Conservation (phyloP, 148 eudicot species). For the Spergularia bocconei region DNA sequence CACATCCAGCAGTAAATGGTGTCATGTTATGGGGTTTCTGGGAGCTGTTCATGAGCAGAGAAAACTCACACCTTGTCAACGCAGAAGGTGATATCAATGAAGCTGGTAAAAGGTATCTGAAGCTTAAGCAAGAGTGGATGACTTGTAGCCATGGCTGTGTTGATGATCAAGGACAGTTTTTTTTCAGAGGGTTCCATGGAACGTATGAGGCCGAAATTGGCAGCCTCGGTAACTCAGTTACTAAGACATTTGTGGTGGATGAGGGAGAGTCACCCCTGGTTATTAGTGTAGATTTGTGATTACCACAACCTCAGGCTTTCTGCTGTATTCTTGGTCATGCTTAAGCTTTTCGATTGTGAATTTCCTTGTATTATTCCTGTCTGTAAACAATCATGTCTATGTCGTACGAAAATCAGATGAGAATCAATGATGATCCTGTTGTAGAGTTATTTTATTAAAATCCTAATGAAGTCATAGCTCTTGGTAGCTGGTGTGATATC, state of each 20-base stretch:
- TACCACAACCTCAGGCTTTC: not conserved
- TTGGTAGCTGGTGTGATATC: no score
- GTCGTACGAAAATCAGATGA: no score
- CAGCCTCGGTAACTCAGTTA: slow-evolving; percentile 26
- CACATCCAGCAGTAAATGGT: slow-evolving; percentile 91
- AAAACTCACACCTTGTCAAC: slow-evolving; percentile 66
- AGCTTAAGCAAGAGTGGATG: slow-evolving; percentile 72
- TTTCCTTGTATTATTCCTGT: no score
- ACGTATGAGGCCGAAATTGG: slow-evolving; percentile 63
- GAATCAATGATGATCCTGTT: no score
- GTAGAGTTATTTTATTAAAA: no score
- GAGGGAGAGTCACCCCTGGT: slow-evolving; percentile 57
- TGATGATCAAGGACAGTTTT: slow-evolving; percentile 60
- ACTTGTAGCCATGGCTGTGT: slow-evolving; percentile 56
- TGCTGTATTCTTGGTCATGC: no score
- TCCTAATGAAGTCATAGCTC: no score
- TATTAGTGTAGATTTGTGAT: slow-evolving; percentile 35
- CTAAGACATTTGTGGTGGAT: slow-evolving; percentile 74
- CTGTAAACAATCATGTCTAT: no score
- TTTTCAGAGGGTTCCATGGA: slow-evolving; percentile 83
- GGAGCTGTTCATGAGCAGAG: slow-evolving; percentile 86
- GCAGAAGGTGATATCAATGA: slow-evolving; percentile 91
- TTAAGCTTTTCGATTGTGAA: no score
- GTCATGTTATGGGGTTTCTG: slow-evolving; percentile 92
- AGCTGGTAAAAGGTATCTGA: slow-evolving; percentile 67